Conservation (phyloP, 148 eudicot species). For the Rhododendron griersonianum region DNA sequence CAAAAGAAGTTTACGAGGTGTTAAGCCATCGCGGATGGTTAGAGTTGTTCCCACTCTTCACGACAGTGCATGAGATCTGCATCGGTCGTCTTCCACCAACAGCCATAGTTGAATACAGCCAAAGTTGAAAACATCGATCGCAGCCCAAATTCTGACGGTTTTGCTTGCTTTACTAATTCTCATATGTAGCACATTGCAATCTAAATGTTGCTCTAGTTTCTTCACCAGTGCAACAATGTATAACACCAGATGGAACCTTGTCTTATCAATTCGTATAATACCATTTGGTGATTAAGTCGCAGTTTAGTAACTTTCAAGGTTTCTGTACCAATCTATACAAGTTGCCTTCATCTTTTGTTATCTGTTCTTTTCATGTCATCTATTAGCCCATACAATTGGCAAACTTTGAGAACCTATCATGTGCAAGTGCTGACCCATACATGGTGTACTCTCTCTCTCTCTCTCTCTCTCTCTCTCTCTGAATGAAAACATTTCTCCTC, state of each 20-base stretch:
- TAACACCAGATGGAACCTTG: neutral
- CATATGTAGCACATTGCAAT: neutral
- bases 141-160: constrained; percentile 21
- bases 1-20: constrained; percentile 82
- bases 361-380: neutral
- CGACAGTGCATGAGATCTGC: constrained; percentile 91
- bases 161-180: constrained; percentile 10
- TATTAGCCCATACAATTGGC: neutral
- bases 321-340: neutral
- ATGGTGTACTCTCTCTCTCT: neutral
- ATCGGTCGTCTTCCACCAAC: constrained; percentile 61
- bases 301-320: neutral
- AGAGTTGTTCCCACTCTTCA: constrained; percentile 79
- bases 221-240: neutral
- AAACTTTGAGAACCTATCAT: neutral
- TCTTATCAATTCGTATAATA: neutral
- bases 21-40: constrained; percentile 68
- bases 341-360: neutral
- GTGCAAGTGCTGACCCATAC: neutral
- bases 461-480: neutral
- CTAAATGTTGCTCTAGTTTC: neutral
- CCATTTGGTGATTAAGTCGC: neutral
- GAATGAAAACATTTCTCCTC: neutral
- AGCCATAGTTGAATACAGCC: constrained; percentile 64
- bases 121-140: constrained; percentile 47